These are phyloP conservation scores for Fusarium haematococcum DNA, from an alignment of 2,329 filamentous ascomycete genomes.

Conservation along the genomic window DNA sequence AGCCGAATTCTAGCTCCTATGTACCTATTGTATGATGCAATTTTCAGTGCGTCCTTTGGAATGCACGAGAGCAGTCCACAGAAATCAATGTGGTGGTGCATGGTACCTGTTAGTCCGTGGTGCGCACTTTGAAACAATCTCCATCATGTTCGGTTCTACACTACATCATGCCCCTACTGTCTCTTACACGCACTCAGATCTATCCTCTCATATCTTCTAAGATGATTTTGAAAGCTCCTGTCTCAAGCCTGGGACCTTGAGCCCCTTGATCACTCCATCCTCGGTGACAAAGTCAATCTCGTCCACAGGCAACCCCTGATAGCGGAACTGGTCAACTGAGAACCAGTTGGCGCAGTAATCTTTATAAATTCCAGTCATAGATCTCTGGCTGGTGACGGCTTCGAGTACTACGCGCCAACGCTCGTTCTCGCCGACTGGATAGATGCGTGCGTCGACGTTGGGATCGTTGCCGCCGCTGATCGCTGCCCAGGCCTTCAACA, in stretches of 20 bases:
- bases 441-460: not conserved
- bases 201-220: not conserved
- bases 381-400: rapidly evolving
- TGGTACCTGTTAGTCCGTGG: not conserved
- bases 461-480: not conserved
- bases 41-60: not conserved
- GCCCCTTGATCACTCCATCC: not conserved
- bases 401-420: not conserved
- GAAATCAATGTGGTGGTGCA: not conserved
- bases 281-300: not conserved
- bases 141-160: not conserved
- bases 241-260: not conserved
- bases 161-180: not conserved
- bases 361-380: not conserved
- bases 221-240: not conserved
- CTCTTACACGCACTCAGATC: rapidly evolving
- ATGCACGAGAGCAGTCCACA: too few relatives aligned
- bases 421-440: not conserved
- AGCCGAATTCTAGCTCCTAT: not conserved
- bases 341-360: not conserved
- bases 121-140: not conserved
- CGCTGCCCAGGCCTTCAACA: not conserved
- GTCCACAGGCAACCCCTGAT: not conserved
- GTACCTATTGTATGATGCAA: not conserved
- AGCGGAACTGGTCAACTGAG: not conserved